Base-by-base conservation (phyloP, 1,284 basidiomycete species). In the Termitomyces sp. region DNA sequence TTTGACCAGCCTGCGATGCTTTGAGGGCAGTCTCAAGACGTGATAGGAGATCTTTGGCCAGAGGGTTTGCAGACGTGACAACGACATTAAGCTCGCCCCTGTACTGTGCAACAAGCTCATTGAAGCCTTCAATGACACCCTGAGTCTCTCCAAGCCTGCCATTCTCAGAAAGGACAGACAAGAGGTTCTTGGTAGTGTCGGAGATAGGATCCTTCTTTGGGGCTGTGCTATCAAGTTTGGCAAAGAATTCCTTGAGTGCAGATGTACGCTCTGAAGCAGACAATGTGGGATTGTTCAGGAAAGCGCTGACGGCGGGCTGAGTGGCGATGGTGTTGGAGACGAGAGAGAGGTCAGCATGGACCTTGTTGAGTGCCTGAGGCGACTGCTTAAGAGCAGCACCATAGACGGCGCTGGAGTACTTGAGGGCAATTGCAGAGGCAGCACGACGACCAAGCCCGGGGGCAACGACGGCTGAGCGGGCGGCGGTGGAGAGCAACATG, bases 361-460 rank as follows among this genome's bases (percentile, higher is more conserved):
- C 91, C 71, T 91, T 88, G 72, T 72, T 83, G 68, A 97, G 83
- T 19, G 78, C 75, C 66, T 84, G 81, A 35, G 89, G 82, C 3
- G 88, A 91, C 76, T 93, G 90, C 65, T 85, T 79, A 66, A 94
- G 83, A 16, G 97, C 94, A 50, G 96, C 96, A 50, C 87, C 83
- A 75, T 91, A 99, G 60, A 91, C 82, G 26, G 97, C 96, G 55
- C 91, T 88, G 58, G 97, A 96, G 74, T 99, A 99, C 74, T 97
- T 98, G 70, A 83, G 75, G 43, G 90, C 83, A 60, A 91, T 85
- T 56, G 79, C 71, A 33, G 86, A 88, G 49, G 84, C 88, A 21
- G 84, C 79, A 48, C 88, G 85, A 56, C 80, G 80, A 58, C 79
- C 80, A 50, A 81, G 65, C 54, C 75, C 76, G 42, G 75, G 72